phyloP scores from a whole-genome alignment of 2,329 filamentous ascomycete genomes.

The Aspergillus tamarii region DNA sequence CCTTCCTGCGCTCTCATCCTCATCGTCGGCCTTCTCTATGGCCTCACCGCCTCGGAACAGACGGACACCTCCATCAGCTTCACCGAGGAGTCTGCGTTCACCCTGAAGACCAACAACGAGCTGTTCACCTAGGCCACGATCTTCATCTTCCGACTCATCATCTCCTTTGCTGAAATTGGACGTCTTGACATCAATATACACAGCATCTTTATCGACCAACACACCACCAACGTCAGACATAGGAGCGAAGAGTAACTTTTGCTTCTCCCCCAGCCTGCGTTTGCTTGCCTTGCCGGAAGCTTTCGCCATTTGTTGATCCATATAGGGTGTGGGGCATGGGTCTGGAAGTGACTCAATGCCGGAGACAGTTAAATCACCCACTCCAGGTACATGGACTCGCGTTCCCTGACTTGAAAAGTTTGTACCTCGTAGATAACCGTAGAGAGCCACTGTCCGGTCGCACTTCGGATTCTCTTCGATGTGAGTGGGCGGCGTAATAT shows the following conservation, averaged over 20 bases:
- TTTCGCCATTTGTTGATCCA: constrained; percentile 85
- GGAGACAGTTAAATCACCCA: constrained; percentile 84
- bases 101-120: constrained; percentile 88
- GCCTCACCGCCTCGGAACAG: constrained; percentile 79
- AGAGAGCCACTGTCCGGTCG: constrained; percentile 86
- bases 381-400: constrained; percentile 85
- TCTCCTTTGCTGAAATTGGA: constrained; percentile 71
- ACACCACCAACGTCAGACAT: constrained; percentile 98
- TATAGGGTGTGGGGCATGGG: constrained; percentile 89
- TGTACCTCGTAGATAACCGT: constrained; percentile 90
- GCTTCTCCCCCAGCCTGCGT: constrained; percentile 87
- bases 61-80: constrained; percentile 79
- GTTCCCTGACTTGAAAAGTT: constrained; percentile 88
- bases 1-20: constrained; percentile 61
- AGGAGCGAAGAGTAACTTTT: constrained; percentile 92
- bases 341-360: constrained; percentile 87
- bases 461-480: constrained; percentile 88
- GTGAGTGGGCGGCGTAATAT: constrained; percentile 89
- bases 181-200: constrained; percentile 79
- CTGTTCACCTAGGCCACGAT: constrained; percentile 92
- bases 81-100: constrained; percentile 78
- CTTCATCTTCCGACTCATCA: constrained; percentile 64
- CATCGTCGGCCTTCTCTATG: constrained; percentile 59
- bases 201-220: constrained; percentile 94
- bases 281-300: constrained; percentile 79